These are phyloP conservation scores for Saccharata proteae DNA, from an alignment of 2,329 filamentous ascomycete species.

Conservation along the genomic window DNA sequence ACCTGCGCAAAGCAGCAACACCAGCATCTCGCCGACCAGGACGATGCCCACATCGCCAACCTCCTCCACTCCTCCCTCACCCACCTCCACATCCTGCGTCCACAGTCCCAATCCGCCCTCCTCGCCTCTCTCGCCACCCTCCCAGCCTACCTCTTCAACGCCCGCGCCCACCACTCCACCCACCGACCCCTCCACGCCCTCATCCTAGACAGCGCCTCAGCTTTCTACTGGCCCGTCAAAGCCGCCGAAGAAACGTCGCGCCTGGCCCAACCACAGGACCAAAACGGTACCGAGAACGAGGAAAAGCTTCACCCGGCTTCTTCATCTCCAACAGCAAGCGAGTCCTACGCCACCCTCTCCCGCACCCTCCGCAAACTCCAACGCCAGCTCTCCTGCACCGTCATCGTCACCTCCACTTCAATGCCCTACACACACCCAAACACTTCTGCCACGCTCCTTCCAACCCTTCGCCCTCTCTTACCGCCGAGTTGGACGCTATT, in stretches of 20 bases:
- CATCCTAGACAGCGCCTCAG: constrained; percentile 41
- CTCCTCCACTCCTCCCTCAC: constrained; percentile 30
- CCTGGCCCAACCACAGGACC: background rate
- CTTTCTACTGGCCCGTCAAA: constrained; percentile 44
- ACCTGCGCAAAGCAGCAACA: background rate
- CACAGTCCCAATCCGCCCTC: constrained; percentile 38
- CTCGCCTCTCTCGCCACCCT: constrained; percentile 37
- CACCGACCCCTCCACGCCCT: constrained; percentile 37
- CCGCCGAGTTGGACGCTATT: constrained; percentile 20
- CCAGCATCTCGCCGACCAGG: background rate
- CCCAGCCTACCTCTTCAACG: constrained; percentile 37
- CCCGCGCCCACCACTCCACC: constrained; percentile 31
- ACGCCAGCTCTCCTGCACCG: constrained; percentile 1
- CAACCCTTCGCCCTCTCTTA: constrained; percentile 14
- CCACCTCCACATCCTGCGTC: constrained; percentile 48
- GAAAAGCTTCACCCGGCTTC: constrained; percentile 7
- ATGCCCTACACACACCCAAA: constrained; percentile 4
- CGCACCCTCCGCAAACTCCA: constrained; percentile 6
- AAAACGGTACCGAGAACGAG: background rate
- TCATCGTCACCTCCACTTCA: constrained; percentile 6
- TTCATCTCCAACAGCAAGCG: background rate
- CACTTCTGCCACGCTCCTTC: constrained; percentile 10
- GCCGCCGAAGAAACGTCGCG: constrained; percentile 17
- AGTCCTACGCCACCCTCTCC: constrained; percentile 11
- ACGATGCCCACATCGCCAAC: background rate